These are phyloP conservation scores for Micractinium sp. DNA, from an alignment of 139 green algal species.

Conservation along the genomic window DNA sequence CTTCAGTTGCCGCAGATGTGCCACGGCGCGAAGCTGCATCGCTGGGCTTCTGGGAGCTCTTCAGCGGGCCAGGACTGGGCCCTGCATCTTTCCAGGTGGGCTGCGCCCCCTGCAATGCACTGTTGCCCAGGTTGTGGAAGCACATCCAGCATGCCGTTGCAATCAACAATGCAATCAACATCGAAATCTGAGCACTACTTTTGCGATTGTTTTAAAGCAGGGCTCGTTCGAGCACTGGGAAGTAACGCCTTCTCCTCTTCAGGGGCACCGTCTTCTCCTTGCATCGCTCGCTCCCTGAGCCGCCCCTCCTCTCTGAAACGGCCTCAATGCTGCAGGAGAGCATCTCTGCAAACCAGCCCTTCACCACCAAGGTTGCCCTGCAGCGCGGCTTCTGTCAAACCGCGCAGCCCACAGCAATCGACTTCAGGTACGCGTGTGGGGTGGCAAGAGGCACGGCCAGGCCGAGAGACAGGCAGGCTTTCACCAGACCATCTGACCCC, in stretches of 20 bases:
- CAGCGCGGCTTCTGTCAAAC: neutral
- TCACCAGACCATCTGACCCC: too few relatives aligned
- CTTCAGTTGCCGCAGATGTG: slow-evolving; percentile 28
- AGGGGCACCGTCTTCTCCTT: too few relatives aligned
- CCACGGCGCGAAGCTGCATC: neutral
- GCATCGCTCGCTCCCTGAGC: neutral
- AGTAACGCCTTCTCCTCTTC: too few relatives aligned
- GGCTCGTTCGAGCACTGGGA: too few relatives aligned
- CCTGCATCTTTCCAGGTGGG: neutral
- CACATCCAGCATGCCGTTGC: neutral
- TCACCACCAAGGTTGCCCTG: slow-evolving; percentile 20
- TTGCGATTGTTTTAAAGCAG: too few relatives aligned
- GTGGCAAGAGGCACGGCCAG: neutral
- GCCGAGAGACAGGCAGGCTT: neutral
- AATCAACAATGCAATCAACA: too few relatives aligned
- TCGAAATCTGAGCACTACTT: too few relatives aligned
- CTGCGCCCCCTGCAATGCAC: neutral
- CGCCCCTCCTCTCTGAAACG: too few relatives aligned
- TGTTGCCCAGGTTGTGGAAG: neutral
- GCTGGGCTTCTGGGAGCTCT: slow-evolving; percentile 49
- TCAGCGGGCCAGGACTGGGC: neutral
- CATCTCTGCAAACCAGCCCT: slow-evolving; percentile 24
- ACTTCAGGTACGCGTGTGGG: slow-evolving; percentile 24
- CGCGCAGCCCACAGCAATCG: neutral
- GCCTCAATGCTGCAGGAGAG: neutral